phyloP scores from a whole-genome alignment of 2,329 filamentous ascomycete species.

The Paramyrothecium roridum region DNA sequence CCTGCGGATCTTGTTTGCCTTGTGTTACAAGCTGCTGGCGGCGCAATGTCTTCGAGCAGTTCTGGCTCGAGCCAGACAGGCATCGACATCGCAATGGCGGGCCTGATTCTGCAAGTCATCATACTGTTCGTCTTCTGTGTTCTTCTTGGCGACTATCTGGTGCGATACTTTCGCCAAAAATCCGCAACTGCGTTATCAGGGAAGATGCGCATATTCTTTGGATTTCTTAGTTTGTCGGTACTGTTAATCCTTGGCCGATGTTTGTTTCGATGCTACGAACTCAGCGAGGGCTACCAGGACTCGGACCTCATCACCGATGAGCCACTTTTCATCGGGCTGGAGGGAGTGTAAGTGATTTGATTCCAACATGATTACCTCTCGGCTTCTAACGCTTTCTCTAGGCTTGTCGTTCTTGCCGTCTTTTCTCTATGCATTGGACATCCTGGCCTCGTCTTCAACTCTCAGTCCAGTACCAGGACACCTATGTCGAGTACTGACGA shows the following conservation, averaged over 20 bases:
- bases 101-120: conserved; percentile 56
- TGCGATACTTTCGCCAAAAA: conserved; percentile 29
- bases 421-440: conserved; percentile 33
- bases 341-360: conserved; percentile 39
- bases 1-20: conserved; percentile 53
- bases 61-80: conserved; percentile 40
- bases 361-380: fast-evolving
- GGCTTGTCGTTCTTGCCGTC: conserved; percentile 30
- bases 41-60: conserved; percentile 44
- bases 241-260: conserved; percentile 59
- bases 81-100: conserved; percentile 37
- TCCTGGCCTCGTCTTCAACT: conserved; percentile 28
- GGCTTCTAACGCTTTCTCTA: conserved; percentile 11
- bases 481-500: background rate
- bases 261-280: conserved; percentile 61
- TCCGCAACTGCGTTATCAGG: conserved; percentile 10
- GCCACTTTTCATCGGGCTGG: conserved; percentile 49
- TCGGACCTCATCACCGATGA: conserved; percentile 52
- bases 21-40: conserved; percentile 52
- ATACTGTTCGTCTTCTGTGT: conserved; percentile 50
- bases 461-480: background rate
- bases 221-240: conserved; percentile 50
- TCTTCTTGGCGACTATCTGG: conserved; percentile 45
- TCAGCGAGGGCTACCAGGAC: conserved; percentile 56
- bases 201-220: conserved; percentile 41